A percentile compares a stretch with the other conserved stretches of the same genome.
These are phyloP conservation scores for Colletotrichum sp. DNA, from an alignment of 2,329 filamentous ascomycete genomes.

Conservation along the genomic window DNA sequence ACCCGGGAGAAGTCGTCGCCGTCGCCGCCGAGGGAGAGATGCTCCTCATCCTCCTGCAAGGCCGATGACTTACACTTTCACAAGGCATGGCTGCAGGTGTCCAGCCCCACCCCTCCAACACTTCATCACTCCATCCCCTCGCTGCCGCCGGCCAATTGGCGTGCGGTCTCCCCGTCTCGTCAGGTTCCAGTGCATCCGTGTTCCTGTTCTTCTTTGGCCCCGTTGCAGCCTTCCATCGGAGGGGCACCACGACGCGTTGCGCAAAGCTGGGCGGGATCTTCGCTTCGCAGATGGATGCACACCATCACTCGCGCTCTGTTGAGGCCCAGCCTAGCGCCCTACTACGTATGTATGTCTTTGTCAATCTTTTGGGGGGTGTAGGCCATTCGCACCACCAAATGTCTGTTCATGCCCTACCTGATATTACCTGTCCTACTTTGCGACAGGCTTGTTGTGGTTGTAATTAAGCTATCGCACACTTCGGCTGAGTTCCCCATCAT, in stretches of 20 bases:
- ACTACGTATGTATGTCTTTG: not conserved
- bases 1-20: not conserved
- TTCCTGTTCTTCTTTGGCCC: not conserved
- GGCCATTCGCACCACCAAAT: not conserved
- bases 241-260: not conserved
- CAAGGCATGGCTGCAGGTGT: conserved; percentile 9
- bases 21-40: not conserved
- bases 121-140: not conserved
- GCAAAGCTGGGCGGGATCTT: not conserved
- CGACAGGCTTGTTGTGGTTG: not conserved
- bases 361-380: not conserved
- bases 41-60: not conserved
- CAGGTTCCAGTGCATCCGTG: conserved; percentile 10
- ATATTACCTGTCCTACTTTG: not conserved
- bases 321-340: not conserved
- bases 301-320: not conserved
- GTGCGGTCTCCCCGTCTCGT: not conserved
- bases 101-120: not conserved
- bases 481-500: not conserved
- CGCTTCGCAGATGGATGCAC: not conserved
- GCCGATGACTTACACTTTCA: conserved; percentile 1
- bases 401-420: not conserved
- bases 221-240: not conserved
- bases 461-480: not conserved
- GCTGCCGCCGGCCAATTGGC: conserved; percentile 1